A percentile compares a stretch with the other conserved stretches of the same genome.
These are phyloP conservation scores for Globisporangium spinosum DNA, from an alignment of 352 stramenopile genomes.

Conservation along the genomic window DNA sequence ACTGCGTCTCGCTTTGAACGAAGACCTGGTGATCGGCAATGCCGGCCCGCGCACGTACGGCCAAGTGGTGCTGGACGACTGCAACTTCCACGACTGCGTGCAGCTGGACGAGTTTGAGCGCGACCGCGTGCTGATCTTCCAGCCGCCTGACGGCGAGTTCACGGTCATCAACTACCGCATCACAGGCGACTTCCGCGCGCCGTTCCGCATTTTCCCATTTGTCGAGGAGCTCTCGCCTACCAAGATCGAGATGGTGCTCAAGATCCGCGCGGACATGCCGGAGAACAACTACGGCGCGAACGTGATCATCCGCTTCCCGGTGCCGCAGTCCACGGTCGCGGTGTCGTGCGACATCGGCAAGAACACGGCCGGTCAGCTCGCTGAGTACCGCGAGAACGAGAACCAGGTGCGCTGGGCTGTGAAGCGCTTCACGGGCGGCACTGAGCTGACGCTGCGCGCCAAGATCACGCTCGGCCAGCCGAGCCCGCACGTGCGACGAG, in stretches of 20 bases:
- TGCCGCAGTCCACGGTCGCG: conserved; percentile 86
- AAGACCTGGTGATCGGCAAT: conserved; percentile 95
- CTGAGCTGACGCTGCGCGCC: conserved; percentile 93
- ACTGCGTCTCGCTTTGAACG: conserved; percentile 94
- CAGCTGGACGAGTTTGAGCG: conserved; percentile 94
- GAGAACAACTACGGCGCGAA: conserved; percentile 95
- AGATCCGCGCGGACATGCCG: conserved; percentile 92
- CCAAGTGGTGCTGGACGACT: conserved; percentile 95
- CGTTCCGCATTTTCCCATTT: conserved; percentile 97
- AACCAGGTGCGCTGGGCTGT: conserved; percentile 96
- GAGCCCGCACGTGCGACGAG: conserved; percentile 78
- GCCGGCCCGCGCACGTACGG: conserved; percentile 82
- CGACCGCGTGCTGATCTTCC: conserved; percentile 86
- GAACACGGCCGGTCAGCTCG: conserved; percentile 73
- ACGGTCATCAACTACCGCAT: conserved; percentile 98
- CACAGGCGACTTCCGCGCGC: conserved; percentile 95
- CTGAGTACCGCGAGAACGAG: conserved; percentile 94
- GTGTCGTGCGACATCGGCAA: conserved; percentile 82
- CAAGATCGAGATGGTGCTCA: conserved; percentile 92
- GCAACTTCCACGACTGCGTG: conserved; percentile 99
- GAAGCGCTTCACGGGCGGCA: conserved; percentile 95
- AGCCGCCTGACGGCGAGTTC: conserved; percentile 74
- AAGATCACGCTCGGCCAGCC: conserved; percentile 88
- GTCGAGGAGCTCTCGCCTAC: conserved; percentile 95
- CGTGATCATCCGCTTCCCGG: conserved; percentile 92